Evolutionary conservation across 2,329 filamentous ascomycete species (phyloP), one percentile per base, ranked within the genome.

Genomic region (Claviceps purpurea): DNA sequence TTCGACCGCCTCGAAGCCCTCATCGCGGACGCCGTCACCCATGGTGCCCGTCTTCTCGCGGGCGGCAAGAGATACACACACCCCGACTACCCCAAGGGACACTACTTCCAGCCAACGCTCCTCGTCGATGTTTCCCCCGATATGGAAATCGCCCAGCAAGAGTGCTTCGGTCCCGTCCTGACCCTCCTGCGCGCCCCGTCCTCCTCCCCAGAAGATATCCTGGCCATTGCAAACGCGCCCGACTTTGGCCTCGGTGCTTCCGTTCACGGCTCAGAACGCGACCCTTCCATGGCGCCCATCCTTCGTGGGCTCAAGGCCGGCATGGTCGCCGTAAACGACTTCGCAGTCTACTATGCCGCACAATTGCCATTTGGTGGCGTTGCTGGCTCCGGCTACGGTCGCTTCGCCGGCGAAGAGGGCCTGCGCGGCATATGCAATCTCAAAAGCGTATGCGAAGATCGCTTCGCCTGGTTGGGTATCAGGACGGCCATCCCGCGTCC

Each of bases 321-420:
- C 45, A 96, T 95, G 86, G 87, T 97, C 0, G 82, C 89, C 24
- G 80, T 98, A 59, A 98, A 98, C 65, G 93, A 98, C 70, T 98
- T 98, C 63, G 93, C 84, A 20, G 85, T 82, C 30, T 96, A 83
- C 67, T 98, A 98, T 64, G 89, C 91, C 50, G 90, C 95, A 7
- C 89, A 95, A 68, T 71, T 98, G 41, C 93, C 93, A 0, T 98
- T 98, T 68, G 93, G 93, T 40, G 93, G 90, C 51, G 82, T 87
- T n/a, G 82, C 80, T 53, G 91, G 89, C 1, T 94, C 87, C 24
- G 93, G 87, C 0, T 97, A 97, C 65, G 93, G 93, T 1, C 78
- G 91, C 2, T 98, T 98, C 68, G 91, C 89, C 0, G 93, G 89
- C 24, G 83, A 87, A 58, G 93, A 98, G 65, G 93, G 93, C 0